Evolutionary conservation across 1,284 basidiomycete genomes (phyloP), one percentile per base, ranked within the genome.

Genomic region (Nidula niveotomentosa): DNA sequence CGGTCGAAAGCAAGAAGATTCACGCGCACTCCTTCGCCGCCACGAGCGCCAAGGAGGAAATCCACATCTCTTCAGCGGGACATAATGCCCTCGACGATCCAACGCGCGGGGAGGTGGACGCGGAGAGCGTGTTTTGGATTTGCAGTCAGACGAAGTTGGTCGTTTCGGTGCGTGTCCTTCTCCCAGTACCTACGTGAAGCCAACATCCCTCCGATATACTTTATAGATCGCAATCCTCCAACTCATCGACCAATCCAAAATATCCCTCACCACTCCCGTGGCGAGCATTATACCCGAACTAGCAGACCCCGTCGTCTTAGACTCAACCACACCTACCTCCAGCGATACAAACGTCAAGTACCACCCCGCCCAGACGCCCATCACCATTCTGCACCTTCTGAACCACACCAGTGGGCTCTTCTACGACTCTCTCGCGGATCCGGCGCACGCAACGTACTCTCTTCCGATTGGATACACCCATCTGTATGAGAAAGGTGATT

Each of bases 341-440:
- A 46, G 53, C 15, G 58, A 10, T 13, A 44, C 52, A 37, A 15
- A 41, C 8, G 8, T 57, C 12, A 51, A 45, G 4, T 63, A 45
- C 47, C 59, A 54, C 35, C 61, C 62, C 1, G 65, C 65, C 0
- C 59, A 60, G 33, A 56, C 23, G 3, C 43, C 53, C 1, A 63
- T 68, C 3, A 61, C 58, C 0, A 50, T 72, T 8, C 52, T 56
- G 13, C 67, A 72, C 43, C 53, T 72, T n/a, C 49, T 72, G 17
- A 72, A 69, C 43, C 66, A 66, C 49, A 61, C 66, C 4, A 71
- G 69, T 36, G 69, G 70, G 8, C 46, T 72, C 8, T 60, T 58
- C 37, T 69, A 69, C 52, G 47, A 49, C 1, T 4, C n/a, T 41
- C 10, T 48, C 8, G 23, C 23, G 10, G 48, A 36, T 8, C 33